phyloP scores from a whole-genome alignment of 1,139 yeast genomes.

The Candida glucosophila region DNA sequence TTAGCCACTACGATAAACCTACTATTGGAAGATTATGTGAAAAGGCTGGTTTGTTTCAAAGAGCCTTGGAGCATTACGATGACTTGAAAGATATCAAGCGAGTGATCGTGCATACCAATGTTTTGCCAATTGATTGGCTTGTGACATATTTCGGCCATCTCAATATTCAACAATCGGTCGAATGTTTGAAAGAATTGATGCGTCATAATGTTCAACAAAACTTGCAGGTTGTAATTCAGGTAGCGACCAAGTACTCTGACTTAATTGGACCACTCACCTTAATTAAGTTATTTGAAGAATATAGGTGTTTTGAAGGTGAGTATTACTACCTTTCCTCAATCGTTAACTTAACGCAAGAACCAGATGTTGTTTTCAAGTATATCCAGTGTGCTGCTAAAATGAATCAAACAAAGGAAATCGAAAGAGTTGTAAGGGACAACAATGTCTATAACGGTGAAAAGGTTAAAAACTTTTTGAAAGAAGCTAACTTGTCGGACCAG shows the following conservation, averaged over 20 bases:
- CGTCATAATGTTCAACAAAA: slow-evolving; percentile 77
- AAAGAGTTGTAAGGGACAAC: slow-evolving; percentile 90
- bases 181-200: slow-evolving; percentile 81
- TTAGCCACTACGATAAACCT: slow-evolving; percentile 90
- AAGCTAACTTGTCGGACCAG: slow-evolving; percentile 89
- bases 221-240: slow-evolving; percentile 89
- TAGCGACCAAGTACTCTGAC: slow-evolving; percentile 93
- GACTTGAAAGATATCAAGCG: slow-evolving; percentile 93
- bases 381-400: slow-evolving; percentile 89
- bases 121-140: slow-evolving; percentile 88
- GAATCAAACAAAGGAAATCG: slow-evolving; percentile 90
- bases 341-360: slow-evolving; percentile 88
- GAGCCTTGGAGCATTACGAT: slow-evolving; percentile 93
- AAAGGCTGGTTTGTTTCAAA: slow-evolving; percentile 86
- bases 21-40: slow-evolving; percentile 89
- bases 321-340: slow-evolving; percentile 89
- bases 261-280: slow-evolving; percentile 79
- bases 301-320: slow-evolving; percentile 85
- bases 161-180: slow-evolving; percentile 87
- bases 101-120: slow-evolving; percentile 81
- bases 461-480: slow-evolving; percentile 94
- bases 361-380: slow-evolving; percentile 92
- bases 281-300: slow-evolving; percentile 88
- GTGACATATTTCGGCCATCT: slow-evolving; percentile 88
- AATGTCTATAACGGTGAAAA: slow-evolving; percentile 93